These are phyloP conservation scores for Paxillus involutus DNA, from an alignment of 768 basidiomycete genomes.

Conservation along the genomic window DNA sequence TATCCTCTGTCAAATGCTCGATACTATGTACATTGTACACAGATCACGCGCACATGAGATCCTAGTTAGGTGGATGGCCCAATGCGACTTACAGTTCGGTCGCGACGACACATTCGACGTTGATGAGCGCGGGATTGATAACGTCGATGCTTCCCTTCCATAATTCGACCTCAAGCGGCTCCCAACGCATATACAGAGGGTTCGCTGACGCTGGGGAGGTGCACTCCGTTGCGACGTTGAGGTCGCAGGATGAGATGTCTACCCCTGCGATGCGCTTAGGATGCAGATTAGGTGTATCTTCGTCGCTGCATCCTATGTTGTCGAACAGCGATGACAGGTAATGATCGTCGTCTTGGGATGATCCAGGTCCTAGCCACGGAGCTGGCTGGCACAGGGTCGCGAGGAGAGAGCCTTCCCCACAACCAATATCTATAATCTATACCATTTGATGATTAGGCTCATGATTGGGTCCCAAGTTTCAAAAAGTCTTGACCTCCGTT, in stretches of 20 bases:
- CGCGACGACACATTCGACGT: conserved; percentile 69
- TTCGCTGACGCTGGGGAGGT: conserved; percentile 42
- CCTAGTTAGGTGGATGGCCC: conserved; percentile 3
- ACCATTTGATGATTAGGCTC: background rate
- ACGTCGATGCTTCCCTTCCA: conserved; percentile 76
- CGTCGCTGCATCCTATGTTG: conserved; percentile 23
- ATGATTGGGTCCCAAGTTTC: background rate
- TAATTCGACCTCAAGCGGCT: conserved; percentile 59
- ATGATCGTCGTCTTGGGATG: conserved; percentile 21
- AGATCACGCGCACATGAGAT: background rate
- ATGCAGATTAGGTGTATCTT: conserved; percentile 59
- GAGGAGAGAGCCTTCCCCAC: conserved; percentile 79
- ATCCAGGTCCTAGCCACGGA: conserved; percentile 53
- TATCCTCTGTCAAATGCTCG: conserved; percentile 67
- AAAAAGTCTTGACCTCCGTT: conserved; percentile 42
- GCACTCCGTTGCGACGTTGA: conserved; percentile 51
- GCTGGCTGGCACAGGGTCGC: conserved; percentile 71
- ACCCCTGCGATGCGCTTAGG: conserved; percentile 60
- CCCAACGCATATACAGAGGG: conserved; percentile 57
- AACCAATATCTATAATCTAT: conserved; percentile 82
- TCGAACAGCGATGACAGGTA: conserved; percentile 19
- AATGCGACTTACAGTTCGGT: conserved; percentile 70
- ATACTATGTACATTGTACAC: conserved; percentile 46
- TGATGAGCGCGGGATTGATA: conserved; percentile 64
- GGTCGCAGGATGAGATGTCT: conserved; percentile 56